These are phyloP conservation scores for Cephalotrichum gorgonifer DNA, from an alignment of 2,329 filamentous ascomycete genomes.

Conservation along the genomic window DNA sequence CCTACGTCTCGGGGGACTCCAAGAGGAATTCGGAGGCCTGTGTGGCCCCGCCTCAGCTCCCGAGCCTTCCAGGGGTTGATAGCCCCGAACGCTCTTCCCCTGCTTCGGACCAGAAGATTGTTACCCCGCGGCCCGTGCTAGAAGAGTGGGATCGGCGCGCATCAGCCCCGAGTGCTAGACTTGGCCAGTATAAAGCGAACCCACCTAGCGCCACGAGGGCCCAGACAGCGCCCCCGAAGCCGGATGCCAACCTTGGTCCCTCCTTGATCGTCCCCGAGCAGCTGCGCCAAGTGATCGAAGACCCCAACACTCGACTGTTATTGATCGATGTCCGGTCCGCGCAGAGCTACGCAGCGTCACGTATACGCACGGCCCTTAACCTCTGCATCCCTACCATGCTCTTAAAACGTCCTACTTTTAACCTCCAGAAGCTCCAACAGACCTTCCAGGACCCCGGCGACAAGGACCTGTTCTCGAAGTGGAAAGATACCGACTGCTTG, in stretches of 20 bases:
- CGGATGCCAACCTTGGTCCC: neutral
- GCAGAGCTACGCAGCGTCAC: slow-evolving; percentile 66
- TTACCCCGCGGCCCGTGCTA: slow-evolving; percentile 12
- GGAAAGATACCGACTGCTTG: slow-evolving; percentile 65
- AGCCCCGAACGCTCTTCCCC: slow-evolving; percentile 18
- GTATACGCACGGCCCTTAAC: slow-evolving; percentile 74
- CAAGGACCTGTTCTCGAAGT: slow-evolving; percentile 62
- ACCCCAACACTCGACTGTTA: slow-evolving; percentile 38
- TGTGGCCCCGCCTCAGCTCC: slow-evolving; percentile 26
- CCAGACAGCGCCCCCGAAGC: slow-evolving; percentile 11
- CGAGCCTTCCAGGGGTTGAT: slow-evolving; percentile 32
- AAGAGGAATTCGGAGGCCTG: slow-evolving; percentile 42
- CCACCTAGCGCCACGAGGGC: slow-evolving; percentile 12
- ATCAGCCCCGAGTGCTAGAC: slow-evolving; percentile 39
- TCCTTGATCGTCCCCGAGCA: slow-evolving; percentile 42
- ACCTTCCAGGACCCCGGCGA: slow-evolving; percentile 70
- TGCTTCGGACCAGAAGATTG: slow-evolving; percentile 6
- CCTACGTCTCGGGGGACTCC: slow-evolving; percentile 42
- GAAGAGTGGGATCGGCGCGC: slow-evolving; percentile 44
- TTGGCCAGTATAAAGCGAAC: slow-evolving; percentile 21
- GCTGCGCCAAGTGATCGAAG: slow-evolving; percentile 45
- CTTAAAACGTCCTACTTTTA: slow-evolving; percentile 83
- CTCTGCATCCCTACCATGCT: slow-evolving; percentile 92
- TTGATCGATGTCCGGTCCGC: slow-evolving; percentile 80
- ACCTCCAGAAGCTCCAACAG: slow-evolving; percentile 74